Conservation (phyloP, 257 asterid genomes). For the Nicotiana attenuata region DNA sequence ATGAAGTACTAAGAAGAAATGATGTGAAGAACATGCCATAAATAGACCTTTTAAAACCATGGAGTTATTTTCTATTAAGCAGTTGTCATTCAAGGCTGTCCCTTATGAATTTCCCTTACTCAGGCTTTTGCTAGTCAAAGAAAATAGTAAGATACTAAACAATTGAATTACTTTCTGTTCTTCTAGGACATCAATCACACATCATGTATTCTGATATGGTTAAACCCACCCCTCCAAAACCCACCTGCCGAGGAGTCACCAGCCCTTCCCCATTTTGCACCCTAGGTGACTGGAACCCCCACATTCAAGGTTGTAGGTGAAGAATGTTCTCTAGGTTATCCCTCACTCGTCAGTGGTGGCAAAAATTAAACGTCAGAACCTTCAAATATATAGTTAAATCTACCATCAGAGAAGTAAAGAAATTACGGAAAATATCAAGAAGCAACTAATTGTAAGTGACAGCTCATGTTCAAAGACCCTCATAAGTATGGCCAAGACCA, state of each 20-base stretch:
- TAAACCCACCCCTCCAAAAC: background rate
- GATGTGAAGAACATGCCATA: conserved; percentile 1
- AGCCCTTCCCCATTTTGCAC: background rate
- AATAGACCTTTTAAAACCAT: background rate
- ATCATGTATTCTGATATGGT: conserved; percentile 1
- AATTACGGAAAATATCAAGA: background rate
- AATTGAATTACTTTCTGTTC: background rate
- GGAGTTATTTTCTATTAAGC: conserved; percentile 1
- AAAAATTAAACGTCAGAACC: background rate
- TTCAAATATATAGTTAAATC: background rate
- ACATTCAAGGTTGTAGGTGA: background rate
- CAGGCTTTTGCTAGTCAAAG: background rate
- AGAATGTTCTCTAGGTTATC: background rate
- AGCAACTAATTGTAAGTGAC: background rate
- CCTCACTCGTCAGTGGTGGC: background rate
- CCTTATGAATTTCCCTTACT: background rate
- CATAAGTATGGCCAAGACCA: background rate
- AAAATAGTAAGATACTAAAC: background rate
- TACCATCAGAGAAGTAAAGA: background rate
- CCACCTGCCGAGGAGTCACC: background rate
- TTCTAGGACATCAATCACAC: background rate
- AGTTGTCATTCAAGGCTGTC: background rate
- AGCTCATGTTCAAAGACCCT: background rate
- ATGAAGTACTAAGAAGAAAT: background rate
- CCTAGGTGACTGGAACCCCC: background rate